Percentiles rank a stretch among this genome's conserved stretches.
Evolutionary conservation across 306 rosid genomes (phyloP).

Genomic region (Dalbergia cochinchinensis): DNA sequence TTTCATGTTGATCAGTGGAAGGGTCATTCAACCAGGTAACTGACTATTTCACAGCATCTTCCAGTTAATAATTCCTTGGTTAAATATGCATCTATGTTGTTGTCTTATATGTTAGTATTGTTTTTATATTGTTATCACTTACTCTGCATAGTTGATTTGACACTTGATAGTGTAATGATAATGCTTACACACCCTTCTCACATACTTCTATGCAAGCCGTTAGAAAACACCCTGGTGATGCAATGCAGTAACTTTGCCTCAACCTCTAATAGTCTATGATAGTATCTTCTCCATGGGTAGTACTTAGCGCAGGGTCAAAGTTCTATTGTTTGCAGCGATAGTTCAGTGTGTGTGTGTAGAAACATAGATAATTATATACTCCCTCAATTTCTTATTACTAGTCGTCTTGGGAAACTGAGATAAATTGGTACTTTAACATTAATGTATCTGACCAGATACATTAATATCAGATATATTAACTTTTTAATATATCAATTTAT

Average conservation of each 20-base stretch:
- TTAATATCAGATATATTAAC: too few species aligned
- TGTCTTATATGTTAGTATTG: background rate
- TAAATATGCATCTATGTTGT: background rate
- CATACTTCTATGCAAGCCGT: background rate
- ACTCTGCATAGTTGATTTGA: constrained; percentile 6
- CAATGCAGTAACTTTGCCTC: background rate
- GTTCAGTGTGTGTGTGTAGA: background rate
- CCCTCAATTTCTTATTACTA: too few species aligned
- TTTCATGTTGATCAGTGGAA: constrained; percentile 75
- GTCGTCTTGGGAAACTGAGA: too few species aligned
- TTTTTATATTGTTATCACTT: background rate
- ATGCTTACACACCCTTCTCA: background rate
- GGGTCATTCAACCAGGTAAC: constrained; percentile 74
- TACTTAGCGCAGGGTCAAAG: background rate
- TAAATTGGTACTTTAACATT: too few species aligned
- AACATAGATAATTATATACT: too few species aligned
- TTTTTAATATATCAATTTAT: too few species aligned
- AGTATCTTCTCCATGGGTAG: background rate
- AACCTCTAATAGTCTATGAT: background rate
- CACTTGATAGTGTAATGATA: background rate
- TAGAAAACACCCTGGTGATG: background rate
- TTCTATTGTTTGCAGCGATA: background rate
- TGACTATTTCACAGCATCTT: constrained; percentile 11
- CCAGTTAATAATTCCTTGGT: constrained; percentile 3
- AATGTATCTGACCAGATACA: too few species aligned